Base-by-base conservation (phyloP, 2,329 filamentous ascomycete species). In the Elsinoe arachidis region DNA sequence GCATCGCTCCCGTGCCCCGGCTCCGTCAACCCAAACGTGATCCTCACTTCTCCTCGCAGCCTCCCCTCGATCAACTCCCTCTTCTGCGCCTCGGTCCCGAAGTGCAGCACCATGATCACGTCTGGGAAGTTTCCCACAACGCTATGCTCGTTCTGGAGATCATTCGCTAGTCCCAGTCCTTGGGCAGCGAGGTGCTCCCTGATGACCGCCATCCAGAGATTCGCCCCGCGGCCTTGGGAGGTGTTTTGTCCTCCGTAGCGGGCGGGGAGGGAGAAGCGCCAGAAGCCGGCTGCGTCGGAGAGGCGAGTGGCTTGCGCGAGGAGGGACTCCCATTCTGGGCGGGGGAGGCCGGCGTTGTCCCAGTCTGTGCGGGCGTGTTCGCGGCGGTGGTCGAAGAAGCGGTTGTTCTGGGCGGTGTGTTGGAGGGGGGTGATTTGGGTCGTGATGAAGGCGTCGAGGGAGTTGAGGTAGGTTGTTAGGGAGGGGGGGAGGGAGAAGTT, bases 321-420 rank as follows among this genome's bases (percentile, higher is more conserved):
- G 0, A 85, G 68, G 1, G 72, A 69, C 63, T 85, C 81, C 82
- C 81, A 85, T 63, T 83, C 81, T 44, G 73, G 67, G 5, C 74
- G 75, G 0, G 82, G 82, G 2, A 84, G 72, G 2, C 82, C 81
- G 58, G 73, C 70, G 39, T 77, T 76, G 56, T 79, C 76, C 80
- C 81, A 85, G 64, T 85, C 76, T 1, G 82, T 85, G 34, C 82
- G 78, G 5, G 80, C 72, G 63, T 83, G 76, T 63, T 85, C 82
- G 61, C 82, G 79, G 15, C 82, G 77, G 67, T 85, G 79, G 67
- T 85, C 81, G 69, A 85, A 85, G 76, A 85, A 85, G 58, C 81
- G 78, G 56, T 81, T 73, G 65, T 85, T 85, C 66, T 84, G 80
- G 63, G 80, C 69, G 21, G 71, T 69, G 60, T 77, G 69, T 66